Evolutionary conservation across 805 yeast species (phyloP).

Genomic region (Hanseniaspora vineae): DNA sequence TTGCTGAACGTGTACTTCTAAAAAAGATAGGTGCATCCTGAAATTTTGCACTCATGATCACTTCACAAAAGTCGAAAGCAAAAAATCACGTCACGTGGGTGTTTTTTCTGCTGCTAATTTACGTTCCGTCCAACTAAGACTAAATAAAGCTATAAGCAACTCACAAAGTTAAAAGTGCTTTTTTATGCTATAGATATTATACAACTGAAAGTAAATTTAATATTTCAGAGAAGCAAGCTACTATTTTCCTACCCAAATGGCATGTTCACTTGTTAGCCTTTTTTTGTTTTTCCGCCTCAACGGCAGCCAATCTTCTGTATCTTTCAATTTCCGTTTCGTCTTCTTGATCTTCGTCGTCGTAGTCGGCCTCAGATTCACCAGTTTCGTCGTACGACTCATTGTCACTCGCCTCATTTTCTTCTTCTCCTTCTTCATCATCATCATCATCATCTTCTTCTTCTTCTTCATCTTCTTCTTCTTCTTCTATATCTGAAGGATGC

Average conservation of each 20-base stretch:
- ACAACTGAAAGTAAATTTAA: no score
- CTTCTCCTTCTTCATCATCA: slow-evolving; percentile 14
- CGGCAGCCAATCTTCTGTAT: slow-evolving; percentile 47
- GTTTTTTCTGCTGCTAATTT: no score
- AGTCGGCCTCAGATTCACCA: slow-evolving; percentile 10
- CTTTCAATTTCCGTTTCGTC: slow-evolving; percentile 50
- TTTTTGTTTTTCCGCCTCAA: slow-evolving; percentile 24
- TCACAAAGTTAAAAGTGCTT: no score
- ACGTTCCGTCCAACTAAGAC: no score
- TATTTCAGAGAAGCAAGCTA: no score
- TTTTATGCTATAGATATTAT: no score
- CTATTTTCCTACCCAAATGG: neutral
- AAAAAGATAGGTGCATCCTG: no score
- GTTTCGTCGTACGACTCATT: slow-evolving; percentile 14
- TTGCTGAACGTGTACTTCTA: no score
- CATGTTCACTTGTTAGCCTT: neutral
- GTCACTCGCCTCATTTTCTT: slow-evolving; percentile 9
- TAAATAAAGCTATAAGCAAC: no score
- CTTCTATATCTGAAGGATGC: slow-evolving; percentile 9
- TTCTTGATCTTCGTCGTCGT: slow-evolving; percentile 13
- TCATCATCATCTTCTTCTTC: slow-evolving; percentile 12
- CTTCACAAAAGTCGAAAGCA: no score
- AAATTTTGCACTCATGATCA: no score
- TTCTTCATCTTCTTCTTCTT: slow-evolving; percentile 15
- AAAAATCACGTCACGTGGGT: no score